A percentile compares a stretch with the other conserved stretches of the same genome.
Evolutionary conservation across 192 early-diverging fungal species (phyloP).

Genomic region (Helicostylum pulchrum): DNA sequence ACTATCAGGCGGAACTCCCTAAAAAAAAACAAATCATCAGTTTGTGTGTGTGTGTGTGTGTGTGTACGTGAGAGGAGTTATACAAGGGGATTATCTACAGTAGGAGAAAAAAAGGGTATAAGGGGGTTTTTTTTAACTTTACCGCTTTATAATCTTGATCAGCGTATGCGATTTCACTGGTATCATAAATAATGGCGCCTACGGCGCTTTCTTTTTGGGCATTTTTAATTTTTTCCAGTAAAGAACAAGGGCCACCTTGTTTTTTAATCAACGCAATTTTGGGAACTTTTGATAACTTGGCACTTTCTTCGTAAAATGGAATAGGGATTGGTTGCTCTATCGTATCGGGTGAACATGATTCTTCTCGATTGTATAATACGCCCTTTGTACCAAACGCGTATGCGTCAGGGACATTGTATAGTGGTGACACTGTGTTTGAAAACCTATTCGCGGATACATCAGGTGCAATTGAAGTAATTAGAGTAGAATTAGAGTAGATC

Average conservation of each 20-base stretch:
- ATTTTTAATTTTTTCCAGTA: constrained; percentile 33
- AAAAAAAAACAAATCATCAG: constrained; percentile 1
- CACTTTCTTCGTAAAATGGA: background rate
- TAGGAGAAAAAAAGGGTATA: background rate
- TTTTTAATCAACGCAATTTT: constrained; percentile 18
- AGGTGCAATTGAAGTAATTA: constrained; percentile 4
- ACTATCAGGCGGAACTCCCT: constrained; percentile 20
- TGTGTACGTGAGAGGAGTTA: background rate
- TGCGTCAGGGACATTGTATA: constrained; percentile 8
- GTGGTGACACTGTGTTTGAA: background rate
- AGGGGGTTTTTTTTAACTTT: no score
- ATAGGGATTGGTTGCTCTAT: background rate
- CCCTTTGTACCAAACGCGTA: background rate
- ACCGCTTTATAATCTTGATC: background rate
- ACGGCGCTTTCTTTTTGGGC: constrained; percentile 33
- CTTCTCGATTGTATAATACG: constrained; percentile 21
- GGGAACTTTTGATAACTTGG: constrained; percentile 1
- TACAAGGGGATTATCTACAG: no score
- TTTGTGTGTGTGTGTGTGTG: background rate
- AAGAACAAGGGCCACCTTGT: constrained; percentile 22
- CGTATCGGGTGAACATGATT: constrained; percentile 11
- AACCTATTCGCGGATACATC: constrained; percentile 7
- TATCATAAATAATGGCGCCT: constrained; percentile 36
- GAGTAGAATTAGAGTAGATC: constrained; percentile 20
- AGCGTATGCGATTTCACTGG: constrained; percentile 13